Evolutionary conservation across 2,329 filamentous ascomycete species (phyloP), one percentile per base, ranked within the genome.

Genomic region (Graphiopsis chlorocephala): DNA sequence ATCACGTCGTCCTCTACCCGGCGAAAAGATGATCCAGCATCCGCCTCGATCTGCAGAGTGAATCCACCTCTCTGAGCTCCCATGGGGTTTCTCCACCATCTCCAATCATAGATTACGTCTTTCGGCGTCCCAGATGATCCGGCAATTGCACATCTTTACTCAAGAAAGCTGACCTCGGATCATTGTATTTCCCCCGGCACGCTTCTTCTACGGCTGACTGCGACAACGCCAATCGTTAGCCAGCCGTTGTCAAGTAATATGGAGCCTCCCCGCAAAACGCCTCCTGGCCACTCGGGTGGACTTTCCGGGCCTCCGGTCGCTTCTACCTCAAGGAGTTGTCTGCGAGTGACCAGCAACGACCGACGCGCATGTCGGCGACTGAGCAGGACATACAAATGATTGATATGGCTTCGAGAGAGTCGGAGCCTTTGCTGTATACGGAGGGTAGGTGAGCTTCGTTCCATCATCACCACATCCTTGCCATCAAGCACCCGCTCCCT

Each of bases 301-400:
- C 59, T 52, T 61, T 53, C 59, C 59, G 29, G 31, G 20, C 14
- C 59, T 52, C 45, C 31, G 29, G 29, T 35, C 45, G 8, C 28
- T 29, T 61, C 59, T 61, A 38, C 59, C 38, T 53, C 47, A 23
- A 61, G 59, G 45, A 61, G 59, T 31, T 38, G 28, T 50, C 59
- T 42, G 42, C 59, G 59, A 61, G 59, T 53, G 59, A 61, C 59
- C 20, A 61, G 59, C 59, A 53, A 17, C 45, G 59, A 61, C 38
- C 47, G 59, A 52, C 47, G 20, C 31, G 48, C 48, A 62, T 62
- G 60, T 62, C 60, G 60, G 60, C 60, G 60, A 62, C 60, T 62
- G 60, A 62, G 60, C 31, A 55, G 29, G 60, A 55, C 60, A 53
- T 62, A 62, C 60, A 55, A 55, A 55, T 55, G 60, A 42, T 35